A percentile compares a stretch with the other conserved stretches of the same genome.
Evolutionary conservation across 2,329 filamentous ascomycete genomes (phyloP).

Genomic region (Alternaria sp.): DNA sequence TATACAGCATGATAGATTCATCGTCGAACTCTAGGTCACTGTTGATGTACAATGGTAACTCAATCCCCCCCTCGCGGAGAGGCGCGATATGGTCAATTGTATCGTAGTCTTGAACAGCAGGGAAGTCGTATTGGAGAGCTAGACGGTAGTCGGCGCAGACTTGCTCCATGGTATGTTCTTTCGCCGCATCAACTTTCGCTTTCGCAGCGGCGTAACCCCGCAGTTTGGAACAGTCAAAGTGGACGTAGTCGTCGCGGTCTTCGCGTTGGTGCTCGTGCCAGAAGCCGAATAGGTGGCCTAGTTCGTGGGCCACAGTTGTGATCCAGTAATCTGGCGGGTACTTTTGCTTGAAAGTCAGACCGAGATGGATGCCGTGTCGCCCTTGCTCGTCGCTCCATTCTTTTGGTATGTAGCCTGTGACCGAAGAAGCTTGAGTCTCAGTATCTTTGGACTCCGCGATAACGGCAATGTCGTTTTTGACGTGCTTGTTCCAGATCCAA

Average conservation of each 20-base stretch:
- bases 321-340: not conserved
- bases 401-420: conserved; percentile 2
- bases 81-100: not conserved
- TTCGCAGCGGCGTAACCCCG: not conserved
- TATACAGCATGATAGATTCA: conserved; percentile 8
- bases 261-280: not conserved
- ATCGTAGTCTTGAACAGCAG: not conserved
- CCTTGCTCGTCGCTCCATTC: not conserved
- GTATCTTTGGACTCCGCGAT: not conserved
- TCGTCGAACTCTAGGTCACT: conserved; percentile 2
- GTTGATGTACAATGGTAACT: not conserved
- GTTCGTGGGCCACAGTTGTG: not conserved
- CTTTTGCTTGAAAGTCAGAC: not conserved
- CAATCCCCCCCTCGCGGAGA: not conserved
- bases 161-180: not conserved
- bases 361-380: not conserved
- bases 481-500: not conserved
- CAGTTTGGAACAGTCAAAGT: not conserved
- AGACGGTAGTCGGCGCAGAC: conserved; percentile 3
- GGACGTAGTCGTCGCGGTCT: not conserved
- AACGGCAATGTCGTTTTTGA: not conserved
- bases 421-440: not conserved
- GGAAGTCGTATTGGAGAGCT: not conserved
- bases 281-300: conserved; percentile 1
- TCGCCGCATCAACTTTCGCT: not conserved